Percentiles rank a stretch among this genome's conserved stretches.
Evolutionary conservation across 2,329 filamentous ascomycete species (phyloP).

Genomic region (Colletotrichum tabaci): DNA sequence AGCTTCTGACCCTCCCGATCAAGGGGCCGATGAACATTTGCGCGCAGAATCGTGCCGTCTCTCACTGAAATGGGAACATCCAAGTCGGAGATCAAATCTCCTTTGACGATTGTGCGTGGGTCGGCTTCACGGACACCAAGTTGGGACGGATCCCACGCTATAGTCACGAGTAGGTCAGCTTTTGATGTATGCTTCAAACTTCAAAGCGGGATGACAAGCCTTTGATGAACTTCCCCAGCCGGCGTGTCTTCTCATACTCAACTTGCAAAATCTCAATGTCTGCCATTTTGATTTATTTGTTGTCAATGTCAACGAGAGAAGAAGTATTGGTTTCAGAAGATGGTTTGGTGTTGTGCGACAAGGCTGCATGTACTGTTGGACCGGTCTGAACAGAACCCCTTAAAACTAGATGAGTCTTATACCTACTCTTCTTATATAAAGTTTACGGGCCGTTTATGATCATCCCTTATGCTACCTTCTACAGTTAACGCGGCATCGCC

Average conservation of each 20-base stretch:
- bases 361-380: background rate
- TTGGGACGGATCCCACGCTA: background rate
- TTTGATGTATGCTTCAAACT: background rate
- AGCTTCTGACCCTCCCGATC: background rate
- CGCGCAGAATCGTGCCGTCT: background rate
- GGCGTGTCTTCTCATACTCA: background rate
- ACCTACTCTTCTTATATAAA: background rate
- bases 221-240: slow-evolving; percentile 8
- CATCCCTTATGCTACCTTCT: background rate
- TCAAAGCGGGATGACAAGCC: background rate
- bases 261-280: background rate
- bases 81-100: background rate
- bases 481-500: background rate
- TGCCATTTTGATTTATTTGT: background rate
- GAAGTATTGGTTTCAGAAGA: background rate
- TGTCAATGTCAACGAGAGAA: background rate
- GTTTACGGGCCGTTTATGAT: background rate
- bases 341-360: background rate
- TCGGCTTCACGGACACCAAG: background rate
- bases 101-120: background rate
- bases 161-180: background rate
- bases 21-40: background rate
- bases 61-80: background rate
- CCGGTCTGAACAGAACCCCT: background rate
- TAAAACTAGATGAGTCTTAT: background rate